phyloP scores from a whole-genome alignment of 2,329 filamentous ascomycete genomes.

The Ceratocystis destructans region DNA sequence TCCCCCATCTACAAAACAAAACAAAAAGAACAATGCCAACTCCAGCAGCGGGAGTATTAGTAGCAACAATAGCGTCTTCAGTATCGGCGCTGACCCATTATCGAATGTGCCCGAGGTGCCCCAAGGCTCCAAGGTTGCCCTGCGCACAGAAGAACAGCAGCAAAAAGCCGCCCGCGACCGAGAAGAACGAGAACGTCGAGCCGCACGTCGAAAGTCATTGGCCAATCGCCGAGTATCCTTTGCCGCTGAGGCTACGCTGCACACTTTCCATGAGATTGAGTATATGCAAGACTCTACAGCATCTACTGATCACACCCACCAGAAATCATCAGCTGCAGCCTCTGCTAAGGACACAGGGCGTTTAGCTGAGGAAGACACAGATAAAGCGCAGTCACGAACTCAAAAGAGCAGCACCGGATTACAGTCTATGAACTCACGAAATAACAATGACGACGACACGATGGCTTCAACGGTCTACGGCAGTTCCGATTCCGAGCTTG shows the following conservation, averaged over 20 bases:
- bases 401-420: constrained; percentile 48
- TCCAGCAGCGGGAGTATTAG: neutral
- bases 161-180: constrained; percentile 54
- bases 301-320: constrained; percentile 60
- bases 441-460: constrained; percentile 50
- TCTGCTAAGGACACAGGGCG: neutral
- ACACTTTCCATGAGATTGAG: constrained; percentile 93
- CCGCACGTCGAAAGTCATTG: constrained; percentile 81
- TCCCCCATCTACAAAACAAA: constrained; percentile 30
- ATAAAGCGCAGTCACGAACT: constrained; percentile 24
- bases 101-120: constrained; percentile 21
- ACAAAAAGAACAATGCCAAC: constrained; percentile 1
- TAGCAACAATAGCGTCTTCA: constrained; percentile 7
- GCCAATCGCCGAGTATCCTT: constrained; percentile 92
- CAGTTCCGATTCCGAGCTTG: constrained; percentile 38
- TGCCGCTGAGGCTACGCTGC: constrained; percentile 88
- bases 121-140: constrained; percentile 39
- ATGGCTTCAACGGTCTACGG: constrained; percentile 71
- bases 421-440: constrained; percentile 44
- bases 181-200: constrained; percentile 62
- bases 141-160: constrained; percentile 57
- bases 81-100: constrained; percentile 14
- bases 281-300: constrained; percentile 77
- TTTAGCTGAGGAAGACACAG: constrained; percentile 25
- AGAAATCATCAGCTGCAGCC: constrained; percentile 27